Base-by-base conservation (phyloP, 257 asterid species). In the Solanum piurae region DNA sequence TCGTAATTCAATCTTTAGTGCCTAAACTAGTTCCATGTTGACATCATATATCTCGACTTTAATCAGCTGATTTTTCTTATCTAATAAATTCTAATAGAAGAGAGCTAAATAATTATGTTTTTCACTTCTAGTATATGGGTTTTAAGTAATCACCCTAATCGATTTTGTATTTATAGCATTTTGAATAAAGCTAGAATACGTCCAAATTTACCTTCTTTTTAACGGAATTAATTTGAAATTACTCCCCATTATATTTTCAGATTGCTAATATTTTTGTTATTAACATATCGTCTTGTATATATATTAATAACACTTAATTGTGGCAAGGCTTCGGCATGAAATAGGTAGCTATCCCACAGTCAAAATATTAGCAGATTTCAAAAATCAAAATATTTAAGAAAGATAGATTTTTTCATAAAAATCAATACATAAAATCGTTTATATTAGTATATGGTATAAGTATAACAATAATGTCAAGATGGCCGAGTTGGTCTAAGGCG, bases 401-500 rank as follows among this genome's bases (percentile, higher is more conserved):
- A 25, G 0, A 62, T 9, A n/a, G 16, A 66, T 66, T 66, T 12
- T 25, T 7, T 1, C 9, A 66, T 25, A 11, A 25, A 0, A 49
- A 49, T 16, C 21, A 5, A 5, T 2, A 64, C 0, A 11, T 1
- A 2, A 10, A n/a, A 42, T 5, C 14, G 3, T 23, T 8, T 62
- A n/a, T 64, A 62, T 10, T 5, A 0, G 0, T 4, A 12, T 1
- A 33, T 27, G 6, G 3, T 0, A 36, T 6, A 5, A 1, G 1
- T 0, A 2, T 1, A 0, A 5, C 0, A 3, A 36, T 0, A 20
- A 4, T 74, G 60, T 64, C 86, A 87, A 87, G 89, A 80, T 87
- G 89, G 62, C 84, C 62, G 84, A 77, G 64, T 42, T 77, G 84
- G 84, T 42, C 84, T 42, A 77, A 77, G 84, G 37, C 37, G 62